A percentile compares a stretch with the other conserved stretches of the same genome.
These are phyloP conservation scores for Fusarium napiforme DNA, from an alignment of 2,329 filamentous ascomycete species.

Conservation along the genomic window DNA sequence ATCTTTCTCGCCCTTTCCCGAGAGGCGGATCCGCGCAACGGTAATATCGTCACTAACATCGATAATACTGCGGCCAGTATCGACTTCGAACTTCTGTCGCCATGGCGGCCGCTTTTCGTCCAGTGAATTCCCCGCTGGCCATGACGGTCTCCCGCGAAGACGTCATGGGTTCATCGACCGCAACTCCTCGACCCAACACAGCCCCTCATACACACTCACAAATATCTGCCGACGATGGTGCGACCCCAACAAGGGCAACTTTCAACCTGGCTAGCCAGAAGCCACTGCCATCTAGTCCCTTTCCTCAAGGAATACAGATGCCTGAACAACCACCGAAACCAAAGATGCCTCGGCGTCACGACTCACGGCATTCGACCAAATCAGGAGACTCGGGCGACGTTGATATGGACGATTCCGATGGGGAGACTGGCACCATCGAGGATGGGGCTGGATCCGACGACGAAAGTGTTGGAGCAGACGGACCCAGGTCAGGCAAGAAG, in stretches of 20 bases:
- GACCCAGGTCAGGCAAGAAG: conserved; percentile 83
- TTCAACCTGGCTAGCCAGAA: conserved; percentile 63
- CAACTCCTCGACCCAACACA: conserved; percentile 51
- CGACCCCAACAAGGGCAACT: conserved; percentile 72
- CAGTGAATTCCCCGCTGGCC: conserved; percentile 58
- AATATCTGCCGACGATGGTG: conserved; percentile 55
- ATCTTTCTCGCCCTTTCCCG: conserved; percentile 23
- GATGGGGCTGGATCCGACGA: conserved; percentile 70
- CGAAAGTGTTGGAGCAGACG: conserved; percentile 71
- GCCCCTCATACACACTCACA: conserved; percentile 47
- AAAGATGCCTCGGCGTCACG: conserved; percentile 54
- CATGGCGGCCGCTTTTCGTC: conserved; percentile 62
- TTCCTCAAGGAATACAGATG: conserved; percentile 61
- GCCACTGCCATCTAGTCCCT: conserved; percentile 64
- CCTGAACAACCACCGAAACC: conserved; percentile 57
- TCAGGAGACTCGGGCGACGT: conserved; percentile 75
- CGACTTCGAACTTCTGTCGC: conserved; percentile 36
- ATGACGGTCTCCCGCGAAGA: conserved; percentile 49
- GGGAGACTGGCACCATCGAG: conserved; percentile 62
- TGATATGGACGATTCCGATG: conserved; percentile 81
- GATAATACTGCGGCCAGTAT: conserved; percentile 17
- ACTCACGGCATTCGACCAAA: conserved; percentile 70
- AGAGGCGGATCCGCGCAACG: conserved; percentile 19
- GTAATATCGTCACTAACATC: conserved; percentile 14
- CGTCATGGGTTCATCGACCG: conserved; percentile 52